Base-by-base conservation (phyloP, 108 stramenopile genomes). In the Nitzschia putrida region DNA sequence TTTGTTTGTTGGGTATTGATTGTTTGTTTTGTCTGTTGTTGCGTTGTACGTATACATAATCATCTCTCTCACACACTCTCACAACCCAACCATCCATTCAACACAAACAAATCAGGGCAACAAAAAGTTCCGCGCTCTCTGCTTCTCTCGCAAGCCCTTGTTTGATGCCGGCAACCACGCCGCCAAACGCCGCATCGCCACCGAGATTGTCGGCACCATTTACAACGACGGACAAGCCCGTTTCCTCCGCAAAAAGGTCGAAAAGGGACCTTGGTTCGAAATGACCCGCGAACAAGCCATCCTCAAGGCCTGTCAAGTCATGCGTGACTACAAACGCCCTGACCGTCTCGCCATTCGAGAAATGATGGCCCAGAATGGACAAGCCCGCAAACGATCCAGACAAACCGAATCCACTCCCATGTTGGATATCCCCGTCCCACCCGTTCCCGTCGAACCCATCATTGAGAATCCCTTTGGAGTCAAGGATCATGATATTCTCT, bases 321-420 rank as follows among this genome's bases (percentile, higher is more conserved):
- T 91, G 83, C 68, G 89, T 20, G 89, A 91, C 64, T 83, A 85
- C 57, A 82, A 85, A 41, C 89, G 89, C 34, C 89, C 87, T 0
- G 89, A 91, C 77, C 81, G 87, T 29, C 52, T 88, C 53, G 85
- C 79, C 14, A 42, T 81, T 55, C 72, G 78, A 41, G 78, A 83
- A 40, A 85, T 78, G 81, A 69, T 77, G 55, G 49, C 53, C 41
- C 44, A 67, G 64, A 78, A 69, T 44, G 79, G 80, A 54, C 61
- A 64, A 44, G 73, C 44, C 24, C 75, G 72, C 34, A 83, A 80
- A 67, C 54, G 71, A 44, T 68, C 63, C 34, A 60, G 71, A 42
- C 51, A 54, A 13, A 41, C 22, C 13, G 68, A 69, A 43, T 66
- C 64, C 12, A 77, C 76, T 25, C 76, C 76, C 50, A 53, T 74